Evolutionary conservation across 352 stramenopile genomes (phyloP).

Genomic region (Globisporangium spinosum): DNA sequence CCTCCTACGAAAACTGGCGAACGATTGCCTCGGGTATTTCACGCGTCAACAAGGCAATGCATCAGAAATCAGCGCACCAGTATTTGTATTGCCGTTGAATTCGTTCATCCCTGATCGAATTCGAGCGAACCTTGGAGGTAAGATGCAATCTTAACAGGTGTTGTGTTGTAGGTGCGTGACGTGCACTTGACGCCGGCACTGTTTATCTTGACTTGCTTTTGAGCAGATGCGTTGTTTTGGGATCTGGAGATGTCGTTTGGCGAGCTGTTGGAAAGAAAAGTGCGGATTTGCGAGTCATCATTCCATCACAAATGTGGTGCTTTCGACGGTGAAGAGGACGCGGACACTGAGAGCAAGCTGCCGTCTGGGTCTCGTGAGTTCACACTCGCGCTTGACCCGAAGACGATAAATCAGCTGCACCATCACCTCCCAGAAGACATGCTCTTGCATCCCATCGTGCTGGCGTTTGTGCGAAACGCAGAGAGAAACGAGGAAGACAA

Average conservation of each 20-base stretch:
- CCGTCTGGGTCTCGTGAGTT: background rate
- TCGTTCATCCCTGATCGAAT: constrained; percentile 19
- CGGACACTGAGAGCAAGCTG: background rate
- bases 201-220: background rate
- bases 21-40: constrained; percentile 7
- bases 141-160: background rate
- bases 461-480: constrained; percentile 1
- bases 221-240: constrained; percentile 19
- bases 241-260: constrained; percentile 19
- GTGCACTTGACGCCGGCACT: background rate
- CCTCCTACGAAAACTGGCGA: constrained; percentile 14
- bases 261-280: constrained; percentile 10
- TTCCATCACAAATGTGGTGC: constrained; percentile 10
- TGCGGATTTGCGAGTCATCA: constrained; percentile 19
- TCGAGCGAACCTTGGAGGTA: constrained; percentile 19
- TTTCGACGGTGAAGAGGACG: background rate
- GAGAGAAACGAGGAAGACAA: constrained; percentile 3
- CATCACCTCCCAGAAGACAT: background rate
- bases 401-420: constrained; percentile 12
- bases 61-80: background rate
- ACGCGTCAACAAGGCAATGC: background rate
- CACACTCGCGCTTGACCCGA: background rate
- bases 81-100: constrained; percentile 11
- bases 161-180: background rate
- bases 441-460: background rate